Base-by-base conservation (phyloP, 176 grass and related monocot species). In the Canna indica region DNA sequence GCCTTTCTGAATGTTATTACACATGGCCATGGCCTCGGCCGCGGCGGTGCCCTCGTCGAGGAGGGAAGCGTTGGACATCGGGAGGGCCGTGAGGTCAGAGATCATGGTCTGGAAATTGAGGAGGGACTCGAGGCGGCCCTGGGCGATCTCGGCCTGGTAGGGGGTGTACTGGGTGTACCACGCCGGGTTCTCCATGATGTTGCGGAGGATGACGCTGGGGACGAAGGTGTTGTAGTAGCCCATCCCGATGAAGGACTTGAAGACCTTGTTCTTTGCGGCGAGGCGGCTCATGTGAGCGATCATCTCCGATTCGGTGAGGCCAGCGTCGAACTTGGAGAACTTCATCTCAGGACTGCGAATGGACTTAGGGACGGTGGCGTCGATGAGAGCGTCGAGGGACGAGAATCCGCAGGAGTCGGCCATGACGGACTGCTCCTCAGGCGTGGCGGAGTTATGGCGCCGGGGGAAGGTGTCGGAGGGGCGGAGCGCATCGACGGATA, bases 91-190 rank as follows among this genome's bases (percentile, higher is more conserved):
- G 73, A 99, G 90, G 72, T 99, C 95, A 25, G 95, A 72, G 70
- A 99, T 76, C 90, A 94, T 76, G 59, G 95, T 99, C 81, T 99
- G 95, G 76, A 73, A 99, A 69, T 99, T 99, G 69, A 99, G 95
- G 81, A 99, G 77, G 64, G 95, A 99, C 77, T 99, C 95, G 67
- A 99, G 87, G 0, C 95, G 84, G 54, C 95, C 95, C 77, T 99
- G 95, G 41, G 95, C 95, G 81, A 99, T 99, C 86, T 99, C 95
- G 3, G 95, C 95, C 81, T 99, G 95, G 84, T 99, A 99, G 42
- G 95, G 95, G 15, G 90, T 99, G 89, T 99, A 99, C 78, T 99
- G 95, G 13, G 95, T 99, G 87, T 99, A 99, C 95, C 95, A 99
- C 1, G 79, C 95, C 20, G 95, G 95, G 82, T 94, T 99, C 80